Conservation (phyloP, 2,329 filamentous ascomycete species). For the Xylariaceae sp. region DNA sequence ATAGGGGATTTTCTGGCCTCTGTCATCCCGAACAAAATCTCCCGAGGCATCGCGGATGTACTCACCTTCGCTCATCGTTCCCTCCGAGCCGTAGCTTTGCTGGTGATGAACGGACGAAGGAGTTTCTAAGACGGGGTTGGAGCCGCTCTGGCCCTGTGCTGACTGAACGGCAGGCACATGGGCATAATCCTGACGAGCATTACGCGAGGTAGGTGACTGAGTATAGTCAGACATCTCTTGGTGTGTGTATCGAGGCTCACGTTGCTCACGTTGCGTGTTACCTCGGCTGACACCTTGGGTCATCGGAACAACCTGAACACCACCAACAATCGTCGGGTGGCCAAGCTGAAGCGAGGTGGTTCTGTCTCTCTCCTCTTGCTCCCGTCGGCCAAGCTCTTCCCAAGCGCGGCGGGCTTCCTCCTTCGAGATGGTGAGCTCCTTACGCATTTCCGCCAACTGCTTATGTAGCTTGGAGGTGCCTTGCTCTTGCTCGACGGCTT, state of each 20-base stretch:
- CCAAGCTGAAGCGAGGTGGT: constrained; percentile 82
- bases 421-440: constrained; percentile 90
- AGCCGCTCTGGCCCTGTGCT: constrained; percentile 34
- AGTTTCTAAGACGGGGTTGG: constrained; percentile 37
- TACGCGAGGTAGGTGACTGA: constrained; percentile 24
- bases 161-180: constrained; percentile 40
- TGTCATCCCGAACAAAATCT: constrained; percentile 55
- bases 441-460: constrained; percentile 81
- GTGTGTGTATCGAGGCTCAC: constrained; percentile 33
- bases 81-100: constrained; percentile 53
- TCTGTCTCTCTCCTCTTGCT: constrained; percentile 87
- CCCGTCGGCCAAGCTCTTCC: constrained; percentile 90
- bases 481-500: constrained; percentile 60
- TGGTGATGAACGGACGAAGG: constrained; percentile 38
- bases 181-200: constrained; percentile 34
- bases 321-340: constrained; percentile 81
- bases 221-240: constrained; percentile 30
- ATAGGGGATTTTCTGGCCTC: constrained; percentile 54
- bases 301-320: constrained; percentile 94
- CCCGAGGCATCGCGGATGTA: constrained; percentile 60
- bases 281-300: constrained; percentile 61
- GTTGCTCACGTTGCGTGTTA: constrained; percentile 39
- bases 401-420: constrained; percentile 92
- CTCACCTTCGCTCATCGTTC: constrained; percentile 64
- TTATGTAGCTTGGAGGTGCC: constrained; percentile 68